phyloP scores from a whole-genome alignment of 1,284 basidiomycete genomes.

The Puccinia novopanici region DNA sequence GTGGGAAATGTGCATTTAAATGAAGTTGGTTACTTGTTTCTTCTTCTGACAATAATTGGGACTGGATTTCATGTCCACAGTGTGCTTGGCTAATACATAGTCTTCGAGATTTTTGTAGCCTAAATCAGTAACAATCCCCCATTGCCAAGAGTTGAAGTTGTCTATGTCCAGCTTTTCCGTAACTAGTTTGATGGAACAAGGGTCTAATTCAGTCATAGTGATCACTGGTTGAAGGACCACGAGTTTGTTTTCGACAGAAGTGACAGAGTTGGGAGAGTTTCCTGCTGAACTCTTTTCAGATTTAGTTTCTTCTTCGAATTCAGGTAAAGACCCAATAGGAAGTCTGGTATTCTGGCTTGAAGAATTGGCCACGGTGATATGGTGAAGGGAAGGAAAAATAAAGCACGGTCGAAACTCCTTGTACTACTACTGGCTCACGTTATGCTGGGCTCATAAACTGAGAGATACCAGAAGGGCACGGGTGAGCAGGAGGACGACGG shows the following conservation, averaged over 20 bases:
- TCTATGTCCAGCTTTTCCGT: neutral
- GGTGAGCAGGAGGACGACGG: too few relatives aligned
- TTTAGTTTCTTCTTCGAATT: too few relatives aligned
- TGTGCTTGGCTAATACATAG: neutral
- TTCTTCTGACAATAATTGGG: neutral
- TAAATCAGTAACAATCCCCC: neutral
- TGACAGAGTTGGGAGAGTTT: neutral
- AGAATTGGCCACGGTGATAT: neutral
- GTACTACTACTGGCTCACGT: too few relatives aligned
- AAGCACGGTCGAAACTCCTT: too few relatives aligned
- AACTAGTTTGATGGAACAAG: neutral
- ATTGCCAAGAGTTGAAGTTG: neutral
- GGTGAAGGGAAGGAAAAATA: too few relatives aligned
- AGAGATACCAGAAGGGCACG: too few relatives aligned
- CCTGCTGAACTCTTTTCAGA: neutral
- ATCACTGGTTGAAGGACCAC: neutral
- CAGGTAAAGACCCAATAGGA: too few relatives aligned
- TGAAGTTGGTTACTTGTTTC: slow-evolving; percentile 12
- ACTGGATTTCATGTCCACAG: neutral
- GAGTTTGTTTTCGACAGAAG: too few relatives aligned
- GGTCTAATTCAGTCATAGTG: neutral
- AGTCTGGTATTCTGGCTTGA: too few relatives aligned
- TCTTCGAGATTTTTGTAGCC: too few relatives aligned
- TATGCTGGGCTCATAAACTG: too few relatives aligned
- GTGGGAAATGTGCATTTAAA: neutral